A percentile compares a stretch with the other conserved stretches of the same genome.
phyloP scores from a whole-genome alignment of 305 asterid genomes.

The Lippia alba region DNA sequence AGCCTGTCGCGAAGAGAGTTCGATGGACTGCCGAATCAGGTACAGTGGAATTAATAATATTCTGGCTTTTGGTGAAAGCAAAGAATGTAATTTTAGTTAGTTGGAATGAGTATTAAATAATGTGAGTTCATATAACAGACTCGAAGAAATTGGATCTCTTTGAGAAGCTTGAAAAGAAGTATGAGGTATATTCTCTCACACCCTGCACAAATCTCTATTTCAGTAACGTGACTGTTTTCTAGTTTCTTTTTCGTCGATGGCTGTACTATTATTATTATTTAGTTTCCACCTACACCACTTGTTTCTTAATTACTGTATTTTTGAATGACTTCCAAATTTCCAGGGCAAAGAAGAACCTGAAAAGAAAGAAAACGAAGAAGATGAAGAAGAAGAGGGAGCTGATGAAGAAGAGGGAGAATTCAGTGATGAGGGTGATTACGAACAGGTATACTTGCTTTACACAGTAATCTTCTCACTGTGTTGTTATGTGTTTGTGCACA shows the following conservation, averaged over 20 bases:
- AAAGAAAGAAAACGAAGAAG: slow-evolving; percentile 59
- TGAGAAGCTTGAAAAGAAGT: slow-evolving; percentile 59
- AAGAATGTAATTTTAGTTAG: not conserved
- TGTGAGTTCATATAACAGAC: slow-evolving; percentile 41
- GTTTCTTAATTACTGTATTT: not conserved
- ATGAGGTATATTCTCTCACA: slow-evolving; percentile 39
- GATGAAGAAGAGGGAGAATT: slow-evolving; percentile 57
- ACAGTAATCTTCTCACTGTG: not conserved
- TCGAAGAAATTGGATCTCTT: slow-evolving; percentile 54
- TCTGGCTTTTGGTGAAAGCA: not conserved
- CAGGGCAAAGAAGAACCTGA: slow-evolving; percentile 56
- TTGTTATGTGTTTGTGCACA: not conserved
- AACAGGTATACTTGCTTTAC: slow-evolving; percentile 47
- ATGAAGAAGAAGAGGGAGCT: slow-evolving; percentile 52
- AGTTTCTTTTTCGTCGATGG: not conserved
- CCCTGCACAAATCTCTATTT: slow-evolving; percentile 10
- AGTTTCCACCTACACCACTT: not conserved
- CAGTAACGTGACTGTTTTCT: not conserved
- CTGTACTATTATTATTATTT: not conserved
- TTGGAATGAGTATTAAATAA: slow-evolving; percentile 13
- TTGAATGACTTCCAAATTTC: slow-evolving; percentile 16
- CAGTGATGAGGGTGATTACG: slow-evolving; percentile 71
- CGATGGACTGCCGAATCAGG: slow-evolving; percentile 64
- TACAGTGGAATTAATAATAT: slow-evolving; percentile 25
- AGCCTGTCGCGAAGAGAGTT: slow-evolving; percentile 48